phyloP scores from a whole-genome alignment of 345 rosid genomes.

The Streptanthus diversifolius region DNA sequence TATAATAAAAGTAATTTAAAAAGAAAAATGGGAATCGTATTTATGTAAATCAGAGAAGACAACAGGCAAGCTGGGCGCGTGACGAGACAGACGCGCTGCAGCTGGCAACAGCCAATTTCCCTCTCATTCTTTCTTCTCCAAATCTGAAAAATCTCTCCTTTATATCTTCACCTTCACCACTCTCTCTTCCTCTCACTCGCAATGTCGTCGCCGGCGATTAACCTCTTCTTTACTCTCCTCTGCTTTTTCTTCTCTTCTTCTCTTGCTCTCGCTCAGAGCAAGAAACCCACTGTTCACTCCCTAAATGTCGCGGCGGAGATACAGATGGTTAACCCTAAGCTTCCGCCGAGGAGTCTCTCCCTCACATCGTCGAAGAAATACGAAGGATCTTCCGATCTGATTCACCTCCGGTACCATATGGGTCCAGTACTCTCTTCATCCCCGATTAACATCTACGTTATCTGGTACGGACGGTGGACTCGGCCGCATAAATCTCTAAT shows the following conservation, averaged over 20 bases:
- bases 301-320: conserved; percentile 22
- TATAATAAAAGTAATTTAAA: no score
- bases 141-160: no score
- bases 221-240: conserved; percentile 14
- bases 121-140: conserved; percentile 30
- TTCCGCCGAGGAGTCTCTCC: conserved; percentile 56
- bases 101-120: conserved; percentile 76
- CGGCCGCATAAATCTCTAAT: conserved; percentile 59
- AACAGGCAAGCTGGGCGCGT: conserved; percentile 26
- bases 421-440: conserved; percentile 91
- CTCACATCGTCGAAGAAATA: conserved; percentile 54
- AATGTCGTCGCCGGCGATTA: conserved; percentile 35
- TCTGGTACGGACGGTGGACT: conserved; percentile 93
- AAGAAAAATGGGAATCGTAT: no score
- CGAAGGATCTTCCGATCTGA: conserved; percentile 83
- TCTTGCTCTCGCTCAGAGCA: neutral
- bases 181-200: conserved; percentile 14
- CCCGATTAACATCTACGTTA: conserved; percentile 76
- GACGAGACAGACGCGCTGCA: conserved; percentile 39
- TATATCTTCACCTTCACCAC: conserved; percentile 17
- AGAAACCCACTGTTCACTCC: conserved; percentile 29
- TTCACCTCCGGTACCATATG: conserved; percentile 95
- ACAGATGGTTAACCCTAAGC: conserved; percentile 59
- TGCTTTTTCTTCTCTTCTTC: neutral
- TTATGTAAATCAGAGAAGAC: conserved; percentile 12